These are phyloP conservation scores for Syzygium aqueum DNA, from an alignment of 345 rosid species.

Conservation along the genomic window DNA sequence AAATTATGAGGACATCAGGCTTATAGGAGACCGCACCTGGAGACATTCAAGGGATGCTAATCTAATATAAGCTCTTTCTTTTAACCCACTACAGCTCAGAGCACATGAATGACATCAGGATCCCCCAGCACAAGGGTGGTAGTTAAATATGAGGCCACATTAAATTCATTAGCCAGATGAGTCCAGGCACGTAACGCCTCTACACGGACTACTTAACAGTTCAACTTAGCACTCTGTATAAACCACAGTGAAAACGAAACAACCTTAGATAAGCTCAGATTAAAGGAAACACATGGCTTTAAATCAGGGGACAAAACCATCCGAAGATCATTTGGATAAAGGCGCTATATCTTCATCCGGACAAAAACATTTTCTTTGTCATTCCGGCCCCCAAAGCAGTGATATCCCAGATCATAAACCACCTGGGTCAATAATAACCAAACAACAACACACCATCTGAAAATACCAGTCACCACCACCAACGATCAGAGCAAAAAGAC, in stretches of 20 bases:
- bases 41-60: background rate
- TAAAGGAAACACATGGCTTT: background rate
- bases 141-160: background rate
- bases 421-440: background rate
- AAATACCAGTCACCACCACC: background rate
- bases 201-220: background rate
- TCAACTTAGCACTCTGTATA: background rate
- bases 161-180: background rate
- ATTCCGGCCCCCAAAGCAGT: background rate
- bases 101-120: background rate
- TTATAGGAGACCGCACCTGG: background rate
- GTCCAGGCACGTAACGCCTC: background rate
- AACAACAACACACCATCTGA: background rate
- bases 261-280: background rate
- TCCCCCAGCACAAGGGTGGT: background rate
- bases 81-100: background rate
- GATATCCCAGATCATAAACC: background rate
- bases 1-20: background rate
- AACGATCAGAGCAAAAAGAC: background rate
- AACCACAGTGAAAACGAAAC: background rate
- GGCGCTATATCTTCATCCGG: background rate
- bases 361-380: background rate
- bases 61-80: background rate
- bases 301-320: background rate
- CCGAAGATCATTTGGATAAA: background rate